Evolutionary conservation across 2,329 filamentous ascomycete species (phyloP).

Genomic region (Drechslerella dactyloides): DNA sequence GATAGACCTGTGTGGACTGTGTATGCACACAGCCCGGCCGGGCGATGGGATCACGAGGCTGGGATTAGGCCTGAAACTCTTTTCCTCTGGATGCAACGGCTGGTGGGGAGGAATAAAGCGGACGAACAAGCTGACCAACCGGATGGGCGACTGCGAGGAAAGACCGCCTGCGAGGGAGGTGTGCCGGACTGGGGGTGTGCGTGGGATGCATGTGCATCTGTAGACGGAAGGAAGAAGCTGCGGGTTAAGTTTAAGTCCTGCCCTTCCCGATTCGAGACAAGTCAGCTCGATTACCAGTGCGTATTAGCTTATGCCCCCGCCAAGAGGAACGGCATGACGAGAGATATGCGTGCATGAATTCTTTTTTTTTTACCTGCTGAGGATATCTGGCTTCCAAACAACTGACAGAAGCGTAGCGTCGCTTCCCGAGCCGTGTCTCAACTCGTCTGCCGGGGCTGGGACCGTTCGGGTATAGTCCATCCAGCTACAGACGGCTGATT

Average conservation of each 20-base stretch:
- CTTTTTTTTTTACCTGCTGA: too few species aligned
- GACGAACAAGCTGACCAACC: too few species aligned
- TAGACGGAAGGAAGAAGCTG: conserved; percentile 7
- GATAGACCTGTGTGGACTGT: too few species aligned
- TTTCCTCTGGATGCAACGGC: background rate
- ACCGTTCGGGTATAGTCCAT: background rate
- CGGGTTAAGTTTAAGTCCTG: background rate
- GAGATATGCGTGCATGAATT: background rate
- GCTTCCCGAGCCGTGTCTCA: conserved; percentile 7
- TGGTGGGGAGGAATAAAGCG: background rate
- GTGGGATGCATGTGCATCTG: conserved; percentile 3
- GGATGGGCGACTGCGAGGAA: too few species aligned
- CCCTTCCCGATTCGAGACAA: background rate
- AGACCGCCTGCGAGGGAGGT: too few species aligned
- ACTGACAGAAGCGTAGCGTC: conserved; percentile 4
- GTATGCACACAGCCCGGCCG: background rate
- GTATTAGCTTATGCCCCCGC: background rate
- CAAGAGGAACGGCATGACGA: conserved; percentile 5
- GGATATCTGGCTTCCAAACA: too few species aligned
- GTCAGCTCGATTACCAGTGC: too few species aligned
- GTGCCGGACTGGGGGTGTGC: background rate
- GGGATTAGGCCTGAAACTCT: background rate
- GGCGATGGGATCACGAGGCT: conserved; percentile 1
- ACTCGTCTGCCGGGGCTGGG: background rate
- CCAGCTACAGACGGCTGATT: background rate